Base-by-base conservation (phyloP, 1,284 basidiomycete genomes). In the Marasmius oreades region DNA sequence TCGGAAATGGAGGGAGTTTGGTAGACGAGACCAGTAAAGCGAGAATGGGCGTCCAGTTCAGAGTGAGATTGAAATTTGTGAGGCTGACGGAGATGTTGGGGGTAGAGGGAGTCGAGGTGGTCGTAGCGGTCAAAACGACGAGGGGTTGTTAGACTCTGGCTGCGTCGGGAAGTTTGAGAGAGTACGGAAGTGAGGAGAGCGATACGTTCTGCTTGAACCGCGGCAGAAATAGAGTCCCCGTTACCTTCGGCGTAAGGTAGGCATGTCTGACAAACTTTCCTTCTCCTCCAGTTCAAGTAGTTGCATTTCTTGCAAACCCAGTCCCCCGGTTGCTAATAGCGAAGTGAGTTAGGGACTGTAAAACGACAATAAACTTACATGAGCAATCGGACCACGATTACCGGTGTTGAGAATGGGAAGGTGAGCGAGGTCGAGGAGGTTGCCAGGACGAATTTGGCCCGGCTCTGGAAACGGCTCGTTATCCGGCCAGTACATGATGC, bases 201-300 rank as follows among this genome's bases (percentile, higher is more conserved):
- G 62, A 92, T 89, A 52, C 89, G 83, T 66, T 92, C 90, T n/a
- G 86, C 83, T 68, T 92, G 89, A 52, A 91, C 88, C 18, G 86
- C 84, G 34, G 85, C 79, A 45, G 88, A 88, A 62, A 92, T 89
- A 4, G 88, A 90, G 69, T 92, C 89, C 5, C 88, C 88, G 64
- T 92, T 91, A 1, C 89, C 89, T 67, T 92, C 89, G 5, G 89
- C 89, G 63, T 91, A 92, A 47, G 92, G 91, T 62, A 82, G 85
- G 71, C 92, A 93, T 11, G 89, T 91, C 77, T 93, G 90, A 75
- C 92, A 94, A 55, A 93, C 90, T 70, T 92, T 91, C 51, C 92
- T 75, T 54, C 92, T 73, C 58, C 92, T 77, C 92, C 92, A 94
- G 68, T 94, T 93, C 62, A 91, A 70, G 71, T 92, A 92, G 65